A percentile compares a stretch with the other conserved stretches of the same genome.
Evolutionary conservation across 805 yeast genomes (phyloP).

Genomic region (Wickerhamiella sergipiensis): DNA sequence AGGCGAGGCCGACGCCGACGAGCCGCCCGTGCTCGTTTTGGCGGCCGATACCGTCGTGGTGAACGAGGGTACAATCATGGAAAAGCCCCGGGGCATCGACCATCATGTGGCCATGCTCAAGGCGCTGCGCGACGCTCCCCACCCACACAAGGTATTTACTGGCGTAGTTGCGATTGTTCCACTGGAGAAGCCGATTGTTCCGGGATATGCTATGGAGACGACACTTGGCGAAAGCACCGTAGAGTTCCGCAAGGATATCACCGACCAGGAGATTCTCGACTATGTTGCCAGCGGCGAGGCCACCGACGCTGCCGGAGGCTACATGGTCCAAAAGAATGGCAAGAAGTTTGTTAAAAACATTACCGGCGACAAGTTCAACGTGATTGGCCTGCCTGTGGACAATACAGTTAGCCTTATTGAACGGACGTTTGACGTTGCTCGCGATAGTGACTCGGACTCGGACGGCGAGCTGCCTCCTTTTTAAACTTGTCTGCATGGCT

Average conservation of each 20-base stretch:
- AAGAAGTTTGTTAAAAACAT: conserved; percentile 42
- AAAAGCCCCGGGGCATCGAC: conserved; percentile 56
- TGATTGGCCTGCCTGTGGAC: conserved; percentile 74
- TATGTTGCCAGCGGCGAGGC: conserved; percentile 71
- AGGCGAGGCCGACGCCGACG: conserved; percentile 22
- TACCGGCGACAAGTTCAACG: conserved; percentile 72
- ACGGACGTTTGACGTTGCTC: conserved; percentile 19
- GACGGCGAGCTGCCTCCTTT: neutral
- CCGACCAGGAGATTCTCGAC: conserved; percentile 40
- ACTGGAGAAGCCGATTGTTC: conserved; percentile 27
- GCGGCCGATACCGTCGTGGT: conserved; percentile 75
- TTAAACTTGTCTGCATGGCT: neutral
- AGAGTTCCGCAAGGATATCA: conserved; percentile 27
- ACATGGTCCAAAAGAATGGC: conserved; percentile 60
- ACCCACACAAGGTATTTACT: conserved; percentile 38
- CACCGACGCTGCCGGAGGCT: conserved; percentile 80
- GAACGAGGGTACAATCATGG: conserved; percentile 47
- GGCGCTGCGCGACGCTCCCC: conserved; percentile 30
- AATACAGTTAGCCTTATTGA: conserved; percentile 37
- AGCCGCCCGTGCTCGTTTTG: conserved; percentile 23
- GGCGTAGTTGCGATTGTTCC: conserved; percentile 39
- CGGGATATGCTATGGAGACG: conserved; percentile 29
- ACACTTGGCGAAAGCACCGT: conserved; percentile 33
- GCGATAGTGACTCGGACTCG: conserved; percentile 13
- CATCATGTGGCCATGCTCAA: conserved; percentile 39